Base-by-base conservation (phyloP, 768 basidiomycete genomes). In the Boletus vermiculosoides region DNA sequence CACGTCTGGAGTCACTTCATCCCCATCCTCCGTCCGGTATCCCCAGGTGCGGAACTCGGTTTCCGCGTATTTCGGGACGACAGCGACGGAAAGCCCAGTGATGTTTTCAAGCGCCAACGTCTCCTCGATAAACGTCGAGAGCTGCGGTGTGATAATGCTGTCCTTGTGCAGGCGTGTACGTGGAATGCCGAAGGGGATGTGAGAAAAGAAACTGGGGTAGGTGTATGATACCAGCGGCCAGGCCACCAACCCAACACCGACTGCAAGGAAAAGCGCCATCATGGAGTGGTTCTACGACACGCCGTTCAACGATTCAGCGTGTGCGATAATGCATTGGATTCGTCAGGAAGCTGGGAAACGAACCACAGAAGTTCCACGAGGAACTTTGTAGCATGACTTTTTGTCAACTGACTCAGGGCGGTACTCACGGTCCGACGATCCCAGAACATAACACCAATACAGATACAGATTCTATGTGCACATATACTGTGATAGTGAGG, bases 41-140 rank as follows among this genome's bases (percentile, higher is more conserved):
- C 77, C 77, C 71, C 71, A 78, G 1, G 67, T 45, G n/a, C 57
- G 69, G 37, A 64, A 71, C 52, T 76, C 72, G 12, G 67, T 53
- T 23, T 56, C 44, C 6, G 69, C 71, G 28, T 68, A 34, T 33
- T 61, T 63, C 11, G 57, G 55, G 9, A 73, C 53, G 42, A 76
- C 47, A 3, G 64, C 68, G 23, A 74, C 36, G 2, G 74, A 69
- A 16, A 75, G 52, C 2, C 75, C 74, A 6, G 63, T 64, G 39
- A 73, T 58, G 39, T 70, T 71, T 50, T 60, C 65, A 5, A 54
- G 39, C 16, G 57, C 50, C 42, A 69, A 48, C 13, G 55, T 63
- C 9, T 62, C 31, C 30, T 63, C 54, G 48, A 70, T 64, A 25
- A 62, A 61, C 34, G 46, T 46, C 16, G 56, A 61, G 41, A 70